phyloP scores from a whole-genome alignment of 202 grass and related monocot genomes.

The Zoysia matrella region DNA sequence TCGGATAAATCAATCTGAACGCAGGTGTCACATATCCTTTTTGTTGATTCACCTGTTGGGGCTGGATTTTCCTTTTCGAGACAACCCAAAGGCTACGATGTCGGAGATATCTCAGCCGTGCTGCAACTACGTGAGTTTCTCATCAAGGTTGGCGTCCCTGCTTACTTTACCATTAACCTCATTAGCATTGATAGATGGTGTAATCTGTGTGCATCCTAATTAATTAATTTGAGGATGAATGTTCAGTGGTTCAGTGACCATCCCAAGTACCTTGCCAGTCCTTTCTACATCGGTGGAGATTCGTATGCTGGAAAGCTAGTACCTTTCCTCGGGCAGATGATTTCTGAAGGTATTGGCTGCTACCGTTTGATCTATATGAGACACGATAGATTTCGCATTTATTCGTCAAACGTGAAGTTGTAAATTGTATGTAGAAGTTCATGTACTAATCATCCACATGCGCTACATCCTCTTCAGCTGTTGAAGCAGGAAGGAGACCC shows the following conservation, averaged over 20 bases:
- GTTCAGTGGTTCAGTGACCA: slow-evolving; percentile 69
- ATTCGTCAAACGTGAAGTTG: not conserved
- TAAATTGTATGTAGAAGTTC: not conserved
- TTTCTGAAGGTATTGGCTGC: slow-evolving; percentile 63
- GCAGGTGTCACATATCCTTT: slow-evolving; percentile 70
- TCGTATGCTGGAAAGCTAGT: slow-evolving; percentile 68
- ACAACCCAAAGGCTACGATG: slow-evolving; percentile 60
- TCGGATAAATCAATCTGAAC: not conserved
- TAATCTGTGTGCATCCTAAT: not conserved
- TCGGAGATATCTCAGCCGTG: slow-evolving; percentile 48
- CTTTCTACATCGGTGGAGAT: slow-evolving; percentile 74
- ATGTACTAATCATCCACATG: not conserved
- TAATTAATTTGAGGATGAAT: not conserved
- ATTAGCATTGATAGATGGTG: not conserved
- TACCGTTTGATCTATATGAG: not conserved
- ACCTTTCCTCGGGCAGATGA: slow-evolving; percentile 57
- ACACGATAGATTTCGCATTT: not conserved
- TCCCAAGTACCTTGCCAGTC: slow-evolving; percentile 47
- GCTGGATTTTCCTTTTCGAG: slow-evolving; percentile 66
- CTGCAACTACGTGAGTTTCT: slow-evolving; percentile 61
- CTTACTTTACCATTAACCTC: not conserved
- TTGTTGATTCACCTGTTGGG: slow-evolving; percentile 75
- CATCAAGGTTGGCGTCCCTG: slow-evolving; percentile 40
- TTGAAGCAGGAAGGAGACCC: slow-evolving; percentile 38
- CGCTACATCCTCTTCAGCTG: slow-evolving; percentile 40